Conservation (phyloP, 331 rosid species). For the Malus hybrid region DNA sequence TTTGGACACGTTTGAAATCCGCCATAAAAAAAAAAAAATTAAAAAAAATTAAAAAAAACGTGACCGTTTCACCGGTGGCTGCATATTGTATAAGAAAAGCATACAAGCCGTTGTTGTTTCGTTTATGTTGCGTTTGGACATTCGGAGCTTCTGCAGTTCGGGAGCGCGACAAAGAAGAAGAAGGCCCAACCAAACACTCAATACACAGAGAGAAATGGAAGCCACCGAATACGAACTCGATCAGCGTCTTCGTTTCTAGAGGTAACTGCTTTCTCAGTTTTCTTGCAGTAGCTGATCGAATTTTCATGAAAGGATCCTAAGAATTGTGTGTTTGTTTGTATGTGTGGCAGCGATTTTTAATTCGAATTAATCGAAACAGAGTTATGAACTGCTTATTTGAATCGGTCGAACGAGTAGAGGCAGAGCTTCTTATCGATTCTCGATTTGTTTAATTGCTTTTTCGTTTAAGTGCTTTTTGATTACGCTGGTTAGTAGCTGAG, state of each 20-base stretch:
- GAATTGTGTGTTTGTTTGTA: neutral
- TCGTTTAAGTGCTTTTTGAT: neutral
- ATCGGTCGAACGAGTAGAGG: conserved; percentile 10
- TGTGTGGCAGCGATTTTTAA: neutral
- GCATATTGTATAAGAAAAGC: neutral
- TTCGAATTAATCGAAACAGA: neutral
- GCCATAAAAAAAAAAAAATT: neutral
- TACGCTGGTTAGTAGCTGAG: neutral
- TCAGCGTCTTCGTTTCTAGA: conserved; percentile 17
- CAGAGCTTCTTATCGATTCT: conserved; percentile 2
- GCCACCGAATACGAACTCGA: conserved; percentile 31
- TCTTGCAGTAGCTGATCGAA: neutral
- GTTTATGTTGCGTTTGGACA: neutral
- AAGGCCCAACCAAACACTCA: neutral
- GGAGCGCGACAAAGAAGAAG: neutral
- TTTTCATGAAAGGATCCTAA: neutral
- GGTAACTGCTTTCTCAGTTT: neutral
- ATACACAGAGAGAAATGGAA: conserved; percentile 27
- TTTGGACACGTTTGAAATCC: conserved; percentile 34
- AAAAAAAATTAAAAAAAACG: neutral
- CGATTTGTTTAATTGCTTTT: conserved; percentile 12
- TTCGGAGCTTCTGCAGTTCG: neutral
- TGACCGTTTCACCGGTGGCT: conserved; percentile 23
- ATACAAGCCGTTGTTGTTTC: neutral
- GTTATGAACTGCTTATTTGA: conserved; percentile 10